Conservation (phyloP, 169 alveolate genomes). For the Eimeria brunetti region DNA sequence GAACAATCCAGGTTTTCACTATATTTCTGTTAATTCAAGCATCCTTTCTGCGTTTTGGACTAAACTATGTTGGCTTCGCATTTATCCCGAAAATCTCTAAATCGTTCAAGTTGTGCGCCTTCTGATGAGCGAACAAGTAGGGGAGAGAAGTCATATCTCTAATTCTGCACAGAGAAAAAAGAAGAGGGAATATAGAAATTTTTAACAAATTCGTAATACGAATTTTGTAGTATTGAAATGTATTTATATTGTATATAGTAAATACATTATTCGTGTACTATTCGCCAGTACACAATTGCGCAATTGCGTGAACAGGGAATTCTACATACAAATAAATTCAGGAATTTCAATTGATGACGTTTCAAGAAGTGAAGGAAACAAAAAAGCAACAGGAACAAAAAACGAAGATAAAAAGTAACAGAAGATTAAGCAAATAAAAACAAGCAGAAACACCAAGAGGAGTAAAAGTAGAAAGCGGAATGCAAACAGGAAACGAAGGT, state of each 20-base stretch:
- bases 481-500: neutral
- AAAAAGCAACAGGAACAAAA: neutral
- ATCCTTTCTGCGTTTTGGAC: neutral
- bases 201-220: no score
- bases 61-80: neutral
- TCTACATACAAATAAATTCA: neutral
- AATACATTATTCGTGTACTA: no score
- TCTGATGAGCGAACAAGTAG: constrained; percentile 14
- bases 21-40: no score
- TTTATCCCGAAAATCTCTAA: neutral
- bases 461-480: neutral
- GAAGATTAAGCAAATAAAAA: neutral
- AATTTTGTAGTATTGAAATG: no score
- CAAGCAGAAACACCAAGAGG: neutral
- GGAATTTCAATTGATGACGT: no score
- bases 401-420: neutral
- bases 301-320: no score
- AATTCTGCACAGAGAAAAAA: neutral
- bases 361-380: neutral
- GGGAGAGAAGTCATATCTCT: constrained; percentile 27
- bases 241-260: no score
- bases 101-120: constrained; percentile 16
- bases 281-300: no score
- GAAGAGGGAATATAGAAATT: neutral
- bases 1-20: no score